Evolutionary conservation across 225 moss, liverwort and hornwort genomes (phyloP).

Genomic region (Climacium dendroides): DNA sequence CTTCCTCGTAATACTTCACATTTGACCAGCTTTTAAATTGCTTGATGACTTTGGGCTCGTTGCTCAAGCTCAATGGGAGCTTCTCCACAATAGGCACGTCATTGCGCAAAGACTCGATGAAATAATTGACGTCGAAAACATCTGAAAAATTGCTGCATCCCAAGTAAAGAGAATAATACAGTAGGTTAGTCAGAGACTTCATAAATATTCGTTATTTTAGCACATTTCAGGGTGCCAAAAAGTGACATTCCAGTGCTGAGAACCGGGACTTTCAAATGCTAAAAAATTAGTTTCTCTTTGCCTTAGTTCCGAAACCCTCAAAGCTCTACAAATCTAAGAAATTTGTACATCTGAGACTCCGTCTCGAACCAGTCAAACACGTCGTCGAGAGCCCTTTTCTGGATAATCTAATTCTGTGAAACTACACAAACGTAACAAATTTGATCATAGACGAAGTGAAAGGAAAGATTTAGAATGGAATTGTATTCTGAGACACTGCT

Average conservation of each 20-base stretch:
- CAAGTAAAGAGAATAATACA: background rate
- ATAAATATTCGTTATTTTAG: background rate
- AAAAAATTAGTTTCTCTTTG: background rate
- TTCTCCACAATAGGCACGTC: conserved; percentile 58
- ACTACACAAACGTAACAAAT: background rate
- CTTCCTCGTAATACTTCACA: conserved; percentile 63
- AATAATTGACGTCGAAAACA: conserved; percentile 77
- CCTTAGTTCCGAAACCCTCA: background rate
- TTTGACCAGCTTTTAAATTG: conserved; percentile 91
- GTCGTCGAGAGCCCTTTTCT: no score
- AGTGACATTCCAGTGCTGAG: background rate
- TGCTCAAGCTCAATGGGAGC: conserved; percentile 37
- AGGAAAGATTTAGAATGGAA: background rate
- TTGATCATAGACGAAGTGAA: background rate
- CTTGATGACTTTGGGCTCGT: conserved; percentile 43
- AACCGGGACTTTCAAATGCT: no score
- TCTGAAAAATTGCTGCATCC: conserved; percentile 92
- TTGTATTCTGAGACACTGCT: background rate
- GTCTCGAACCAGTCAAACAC: background rate
- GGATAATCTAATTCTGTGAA: background rate
- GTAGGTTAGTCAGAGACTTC: background rate
- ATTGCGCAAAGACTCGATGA: conserved; percentile 56
- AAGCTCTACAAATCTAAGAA: background rate
- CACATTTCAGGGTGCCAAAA: background rate
- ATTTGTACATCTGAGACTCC: background rate